A percentile compares a stretch with the other conserved stretches of the same genome.
Conservation (phyloP, 768 basidiomycete species). For the Termitomyces eurrhizus region DNA sequence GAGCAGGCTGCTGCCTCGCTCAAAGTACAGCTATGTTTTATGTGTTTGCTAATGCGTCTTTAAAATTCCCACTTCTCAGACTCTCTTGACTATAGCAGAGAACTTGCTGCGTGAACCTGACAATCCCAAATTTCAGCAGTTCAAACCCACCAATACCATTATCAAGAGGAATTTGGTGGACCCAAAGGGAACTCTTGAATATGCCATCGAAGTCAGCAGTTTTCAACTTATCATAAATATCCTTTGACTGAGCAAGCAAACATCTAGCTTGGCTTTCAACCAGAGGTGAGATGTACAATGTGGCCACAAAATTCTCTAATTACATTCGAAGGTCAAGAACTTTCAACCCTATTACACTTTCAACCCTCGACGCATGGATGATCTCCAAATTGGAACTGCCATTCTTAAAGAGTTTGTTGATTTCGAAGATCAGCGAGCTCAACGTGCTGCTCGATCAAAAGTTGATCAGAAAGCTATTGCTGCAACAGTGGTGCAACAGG, state of each 20-base stretch:
- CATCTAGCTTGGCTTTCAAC: conserved; percentile 66
- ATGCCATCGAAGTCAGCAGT: conserved; percentile 66
- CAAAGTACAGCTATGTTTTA: conserved; percentile 42
- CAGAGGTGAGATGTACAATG: conserved; percentile 42
- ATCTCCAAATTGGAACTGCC: conserved; percentile 58
- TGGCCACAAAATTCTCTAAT: background rate
- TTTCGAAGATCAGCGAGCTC: conserved; percentile 46
- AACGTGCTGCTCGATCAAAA: conserved; percentile 42
- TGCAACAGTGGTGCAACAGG: conserved; percentile 54
- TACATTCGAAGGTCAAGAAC: conserved; percentile 46
- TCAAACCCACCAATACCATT: conserved; percentile 70
- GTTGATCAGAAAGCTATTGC: conserved; percentile 57
- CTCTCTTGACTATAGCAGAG: conserved; percentile 61
- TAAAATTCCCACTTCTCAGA: conserved; percentile 37
- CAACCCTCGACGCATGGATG: conserved; percentile 44
- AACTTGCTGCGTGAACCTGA: conserved; percentile 73
- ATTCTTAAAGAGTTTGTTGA: conserved; percentile 63
- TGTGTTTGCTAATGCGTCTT: conserved; percentile 15
- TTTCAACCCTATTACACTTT: conserved; percentile 77
- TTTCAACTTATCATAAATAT: background rate
- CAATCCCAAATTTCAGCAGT: conserved; percentile 66
- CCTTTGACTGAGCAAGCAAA: conserved; percentile 10
- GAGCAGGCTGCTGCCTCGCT: conserved; percentile 58
- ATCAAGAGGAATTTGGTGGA: conserved; percentile 69
- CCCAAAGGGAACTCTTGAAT: conserved; percentile 74